Evolutionary conservation across 345 rosid species (phyloP), one percentile per base, ranked within the genome.

Genomic region (Atalantia buxifolia): DNA sequence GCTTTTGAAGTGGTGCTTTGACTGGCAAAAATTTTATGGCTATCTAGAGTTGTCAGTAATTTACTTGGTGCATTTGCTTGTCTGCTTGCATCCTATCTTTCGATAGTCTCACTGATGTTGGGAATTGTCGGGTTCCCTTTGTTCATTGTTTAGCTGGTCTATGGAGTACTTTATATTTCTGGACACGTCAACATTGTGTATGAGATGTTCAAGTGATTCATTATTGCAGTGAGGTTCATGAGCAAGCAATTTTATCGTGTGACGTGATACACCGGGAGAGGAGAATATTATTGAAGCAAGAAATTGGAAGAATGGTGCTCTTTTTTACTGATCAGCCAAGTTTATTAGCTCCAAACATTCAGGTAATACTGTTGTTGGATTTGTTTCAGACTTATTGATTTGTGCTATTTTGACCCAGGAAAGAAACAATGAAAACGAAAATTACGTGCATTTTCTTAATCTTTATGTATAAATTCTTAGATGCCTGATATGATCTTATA

Each of bases 251-350:
- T 74, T 69, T 85, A 76, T 88, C 89, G 25, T 96, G 98, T 84
- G 93, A 90, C 85, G 88, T 88, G 74, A 90, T 91, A 80, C 98
- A 92, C 82, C 88, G 81, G 81, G 99, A 94, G 87, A 92, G 99
- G 84, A 90, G 98, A 86, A 92, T 93, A 86, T 83, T 96, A 78
- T 79, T 94, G 69, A 96, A 96, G 87, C 98, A 96, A 83, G 99
- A 96, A 87, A 92, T 94, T 67, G 98, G 98, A 79, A 90, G 98
- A 88, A 96, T 96, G 99, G 97, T 94, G 80, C 89, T 94, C 78
- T 96, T 96, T 84, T 94, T 94, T 75, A 92, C 98, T 27, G 99
- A 96, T 87, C 99, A 96, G 85, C 98, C 99, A 62, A 96, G 99
- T 87, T 89, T 96, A 80, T 85, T 96, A 88, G 98, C 99, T 38